Base-by-base conservation (phyloP, 768 basidiomycete species). In the Mycena crocata region DNA sequence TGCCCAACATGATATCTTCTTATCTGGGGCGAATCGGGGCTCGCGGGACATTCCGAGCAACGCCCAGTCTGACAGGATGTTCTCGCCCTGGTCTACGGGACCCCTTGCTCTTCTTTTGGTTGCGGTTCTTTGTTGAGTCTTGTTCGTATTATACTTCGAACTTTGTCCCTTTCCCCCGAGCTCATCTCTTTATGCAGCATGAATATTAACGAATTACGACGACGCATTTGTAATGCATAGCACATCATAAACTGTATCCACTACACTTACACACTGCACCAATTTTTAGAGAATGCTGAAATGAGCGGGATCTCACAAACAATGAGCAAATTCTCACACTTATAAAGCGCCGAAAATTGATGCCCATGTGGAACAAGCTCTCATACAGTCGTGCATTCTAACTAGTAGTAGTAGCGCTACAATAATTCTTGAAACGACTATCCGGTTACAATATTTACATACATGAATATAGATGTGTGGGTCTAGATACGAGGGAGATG, bases 1-100 rank as follows among this genome's bases (percentile, higher is more conserved):
- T 26, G 64, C 57, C 32, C 64, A 65, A 39, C 48, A 58, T 31
- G 57, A 65, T 32, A 65, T 65, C 14, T 65, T 65, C 44, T 17
- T 46, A 6, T 32, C 44, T 7, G 34, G n/a, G 17, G 23, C 37
- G 28, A 56, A 39, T 17, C 40, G 50, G 5, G 21, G 24, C 9
- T 23, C 21, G 1, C 7, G 7, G 31, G 34, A 40, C 23, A 17
- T 52, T 0, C 42, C 32, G 17, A 57, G 44, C n/a, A 32, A n/a
- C 8, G 48, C 62, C 35, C 31, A 32, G 24, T 24, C 46, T 31
- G 31, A n/a, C 31, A 50, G 31, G 55, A 30, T 31, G 30, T 13
- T 32, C 9, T 37, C 52, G 37, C 55, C 10, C 62, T 56, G 54
- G 62, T 40, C 39, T 28, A 30, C 46, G 37, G 42, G 34, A 28